Evolutionary conservation across 2,329 filamentous ascomycete genomes (phyloP).

Genomic region (Fusarium pininemorale): DNA sequence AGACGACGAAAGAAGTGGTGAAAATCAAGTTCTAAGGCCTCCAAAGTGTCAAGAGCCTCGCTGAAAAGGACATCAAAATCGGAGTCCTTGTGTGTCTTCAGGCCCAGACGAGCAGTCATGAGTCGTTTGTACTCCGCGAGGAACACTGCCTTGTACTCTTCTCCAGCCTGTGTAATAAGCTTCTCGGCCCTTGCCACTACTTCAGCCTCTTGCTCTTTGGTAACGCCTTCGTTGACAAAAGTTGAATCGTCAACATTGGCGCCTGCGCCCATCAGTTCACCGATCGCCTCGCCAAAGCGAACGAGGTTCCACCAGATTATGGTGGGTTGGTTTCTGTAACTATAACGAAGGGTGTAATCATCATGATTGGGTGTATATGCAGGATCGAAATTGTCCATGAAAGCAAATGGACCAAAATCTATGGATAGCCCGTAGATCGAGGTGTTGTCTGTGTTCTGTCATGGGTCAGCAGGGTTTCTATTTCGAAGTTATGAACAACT

Average conservation of each 20-base stretch:
- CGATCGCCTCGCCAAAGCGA: slow-evolving; percentile 86
- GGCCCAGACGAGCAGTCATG: slow-evolving; percentile 82
- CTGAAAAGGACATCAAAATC: slow-evolving; percentile 87
- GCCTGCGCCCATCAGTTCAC: slow-evolving; percentile 86
- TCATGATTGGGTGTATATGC: slow-evolving; percentile 97
- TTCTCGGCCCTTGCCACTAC: slow-evolving; percentile 83
- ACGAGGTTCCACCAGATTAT: slow-evolving; percentile 99
- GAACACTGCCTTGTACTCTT: slow-evolving; percentile 91
- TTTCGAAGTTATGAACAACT: neutral
- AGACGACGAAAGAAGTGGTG: slow-evolving; percentile 91
- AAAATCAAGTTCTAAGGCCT: slow-evolving; percentile 87
- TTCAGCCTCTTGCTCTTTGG: slow-evolving; percentile 68
- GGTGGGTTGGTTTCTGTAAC: slow-evolving; percentile 91
- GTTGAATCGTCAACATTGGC: slow-evolving; percentile 73
- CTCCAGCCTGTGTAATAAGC: slow-evolving; percentile 80
- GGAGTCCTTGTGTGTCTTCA: slow-evolving; percentile 72
- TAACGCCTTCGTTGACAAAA: slow-evolving; percentile 78
- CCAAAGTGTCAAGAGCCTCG: slow-evolving; percentile 82
- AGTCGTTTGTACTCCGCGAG: slow-evolving; percentile 87
- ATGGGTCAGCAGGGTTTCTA: slow-evolving; percentile 30
- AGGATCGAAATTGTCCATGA: slow-evolving; percentile 97
- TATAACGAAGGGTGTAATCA: slow-evolving; percentile 86
- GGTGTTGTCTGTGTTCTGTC: slow-evolving; percentile 91
- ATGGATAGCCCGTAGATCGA: slow-evolving; percentile 88
- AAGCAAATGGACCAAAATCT: slow-evolving; percentile 96